Conservation (phyloP, 2,329 filamentous ascomycete species). For the Phaeosphaeria sp. region DNA sequence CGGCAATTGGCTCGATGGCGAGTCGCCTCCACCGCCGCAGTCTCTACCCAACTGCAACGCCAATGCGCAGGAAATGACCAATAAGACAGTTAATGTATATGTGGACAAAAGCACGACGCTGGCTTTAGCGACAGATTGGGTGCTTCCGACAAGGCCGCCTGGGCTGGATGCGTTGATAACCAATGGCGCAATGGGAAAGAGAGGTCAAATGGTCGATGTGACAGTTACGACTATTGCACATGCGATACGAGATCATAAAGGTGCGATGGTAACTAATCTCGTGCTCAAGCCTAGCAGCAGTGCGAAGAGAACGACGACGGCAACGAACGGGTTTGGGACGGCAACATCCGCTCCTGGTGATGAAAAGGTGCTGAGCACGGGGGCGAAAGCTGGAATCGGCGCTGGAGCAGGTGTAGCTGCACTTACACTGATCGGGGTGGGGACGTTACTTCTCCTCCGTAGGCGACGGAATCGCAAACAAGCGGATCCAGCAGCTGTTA, state of each 20-base stretch:
- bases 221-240: constrained; percentile 12
- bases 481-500: neutral
- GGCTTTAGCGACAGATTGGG: constrained; percentile 15
- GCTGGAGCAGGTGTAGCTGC: constrained; percentile 3
- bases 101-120: neutral
- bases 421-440: neutral
- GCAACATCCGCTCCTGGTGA: neutral
- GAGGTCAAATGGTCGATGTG: constrained; percentile 22
- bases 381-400: constrained; percentile 11
- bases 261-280: constrained; percentile 1
- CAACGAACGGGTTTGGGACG: neutral
- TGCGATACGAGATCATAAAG: constrained; percentile 13
- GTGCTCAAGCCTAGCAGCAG: constrained; percentile 14
- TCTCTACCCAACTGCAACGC: neutral
- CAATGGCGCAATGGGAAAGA: constrained; percentile 9
- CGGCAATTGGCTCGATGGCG: constrained; percentile 7
- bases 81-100: neutral
- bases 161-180: constrained; percentile 17
- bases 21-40: neutral
- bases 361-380: neutral
- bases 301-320: constrained; percentile 2
- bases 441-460: neutral
- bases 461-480: neutral
- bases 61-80: constrained; percentile 1
- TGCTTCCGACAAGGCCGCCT: constrained; percentile 13